Evolutionary conservation across 257 asterid species (phyloP).

Genomic region (Solanum verrucosum): DNA sequence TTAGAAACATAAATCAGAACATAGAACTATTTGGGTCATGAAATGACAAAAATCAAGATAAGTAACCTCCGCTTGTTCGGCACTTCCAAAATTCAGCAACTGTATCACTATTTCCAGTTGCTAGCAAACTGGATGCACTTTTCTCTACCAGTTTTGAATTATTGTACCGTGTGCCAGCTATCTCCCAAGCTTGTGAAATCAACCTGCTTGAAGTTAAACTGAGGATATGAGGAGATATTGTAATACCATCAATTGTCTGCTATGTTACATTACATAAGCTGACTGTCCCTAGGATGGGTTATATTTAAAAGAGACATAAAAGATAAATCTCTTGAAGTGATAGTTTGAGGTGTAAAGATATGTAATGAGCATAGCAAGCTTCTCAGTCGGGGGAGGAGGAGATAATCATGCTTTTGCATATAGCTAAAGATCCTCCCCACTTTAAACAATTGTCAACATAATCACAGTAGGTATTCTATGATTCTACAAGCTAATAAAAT

Average conservation of each 20-base stretch:
- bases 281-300: neutral
- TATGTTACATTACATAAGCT: neutral
- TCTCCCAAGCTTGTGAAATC: slow-evolving; percentile 72
- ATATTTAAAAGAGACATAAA: neutral
- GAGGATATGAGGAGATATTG: neutral
- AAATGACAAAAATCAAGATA: neutral
- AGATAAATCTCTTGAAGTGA: neutral
- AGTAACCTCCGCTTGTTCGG: slow-evolving; percentile 68
- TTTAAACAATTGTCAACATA: neutral
- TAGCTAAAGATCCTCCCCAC: neutral
- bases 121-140: slow-evolving; percentile 47
- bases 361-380: neutral
- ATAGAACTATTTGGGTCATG: neutral
- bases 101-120: slow-evolving; percentile 24
- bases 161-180: slow-evolving; percentile 62
- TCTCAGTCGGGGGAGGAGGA: neutral
- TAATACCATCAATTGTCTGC: neutral
- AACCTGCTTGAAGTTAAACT: slow-evolving; percentile 32
- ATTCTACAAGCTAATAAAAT: neutral
- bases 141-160: slow-evolving; percentile 56
- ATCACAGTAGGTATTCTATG: neutral
- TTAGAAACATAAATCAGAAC: neutral
- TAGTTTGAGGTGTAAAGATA: neutral
- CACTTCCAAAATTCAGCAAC: slow-evolving; percentile 60
- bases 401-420: neutral